phyloP scores from a whole-genome alignment of 768 basidiomycete species.

The Botryobasidium botryosum region DNA sequence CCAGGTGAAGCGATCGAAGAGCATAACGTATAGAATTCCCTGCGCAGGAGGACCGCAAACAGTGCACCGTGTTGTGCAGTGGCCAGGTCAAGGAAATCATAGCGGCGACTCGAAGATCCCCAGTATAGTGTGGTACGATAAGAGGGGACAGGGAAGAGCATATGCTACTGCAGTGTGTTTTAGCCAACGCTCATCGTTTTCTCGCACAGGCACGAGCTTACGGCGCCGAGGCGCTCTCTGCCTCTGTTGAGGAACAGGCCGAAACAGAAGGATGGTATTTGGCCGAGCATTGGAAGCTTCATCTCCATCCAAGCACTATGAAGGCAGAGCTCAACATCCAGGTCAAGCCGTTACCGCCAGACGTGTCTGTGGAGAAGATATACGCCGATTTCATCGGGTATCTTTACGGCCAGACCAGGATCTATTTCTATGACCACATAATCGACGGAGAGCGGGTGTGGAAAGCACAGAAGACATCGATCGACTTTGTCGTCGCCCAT shows the following conservation, averaged over 20 bases:
- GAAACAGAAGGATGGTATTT: not conserved
- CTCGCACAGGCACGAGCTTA: not conserved
- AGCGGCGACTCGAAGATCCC: not conserved
- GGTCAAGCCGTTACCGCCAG: no score
- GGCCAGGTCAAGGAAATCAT: not conserved
- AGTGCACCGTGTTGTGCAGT: not conserved
- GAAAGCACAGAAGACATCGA: not conserved
- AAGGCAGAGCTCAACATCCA: not conserved
- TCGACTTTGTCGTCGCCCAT: conserved; percentile 5
- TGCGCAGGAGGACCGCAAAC: not conserved
- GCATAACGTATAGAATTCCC: no score
- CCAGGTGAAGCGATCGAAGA: no score
- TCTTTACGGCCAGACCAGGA: conserved; percentile 13
- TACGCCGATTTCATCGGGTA: conserved; percentile 18
- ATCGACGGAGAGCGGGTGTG: not conserved
- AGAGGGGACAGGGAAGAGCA: not conserved
- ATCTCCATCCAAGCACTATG: conserved; percentile 1
- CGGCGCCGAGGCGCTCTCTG: not conserved
- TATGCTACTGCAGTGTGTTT: no score
- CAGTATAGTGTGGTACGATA: not conserved
- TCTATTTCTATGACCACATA: conserved; percentile 11
- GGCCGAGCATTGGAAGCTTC: not conserved
- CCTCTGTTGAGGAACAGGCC: not conserved
- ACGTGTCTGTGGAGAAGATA: conserved; percentile 13
- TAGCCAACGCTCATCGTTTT: not conserved